Conservation (phyloP, 441 rosid species). For the Erodium texanum region DNA sequence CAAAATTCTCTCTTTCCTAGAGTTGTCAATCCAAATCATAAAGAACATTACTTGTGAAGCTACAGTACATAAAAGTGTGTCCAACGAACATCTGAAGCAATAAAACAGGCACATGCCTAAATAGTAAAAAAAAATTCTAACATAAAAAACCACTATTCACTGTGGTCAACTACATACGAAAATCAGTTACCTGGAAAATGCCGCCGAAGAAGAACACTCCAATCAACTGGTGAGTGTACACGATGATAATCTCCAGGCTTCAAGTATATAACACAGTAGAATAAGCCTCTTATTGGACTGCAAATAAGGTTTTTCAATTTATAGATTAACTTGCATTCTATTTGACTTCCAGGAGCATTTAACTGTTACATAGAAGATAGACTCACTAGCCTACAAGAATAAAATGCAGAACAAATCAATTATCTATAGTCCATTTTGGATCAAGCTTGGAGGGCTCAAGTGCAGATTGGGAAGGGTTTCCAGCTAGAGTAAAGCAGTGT, state of each 20-base stretch:
- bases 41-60: neutral
- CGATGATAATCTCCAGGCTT: constrained; percentile 91
- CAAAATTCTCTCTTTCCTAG: neutral
- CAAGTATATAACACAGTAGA: constrained; percentile 89
- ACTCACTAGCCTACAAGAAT: neutral
- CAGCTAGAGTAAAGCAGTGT: neutral
- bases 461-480: neutral
- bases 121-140: neutral
- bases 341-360: constrained; percentile 7
- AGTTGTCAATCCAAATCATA: neutral
- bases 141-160: neutral
- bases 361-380: constrained; percentile 1
- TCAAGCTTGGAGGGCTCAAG: neutral
- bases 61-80: neutral
- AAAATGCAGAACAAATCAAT: neutral
- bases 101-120: neutral
- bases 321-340: neutral
- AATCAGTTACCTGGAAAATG: constrained; percentile 72
- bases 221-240: constrained; percentile 81
- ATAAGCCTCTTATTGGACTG: constrained; percentile 84
- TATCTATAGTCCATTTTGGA: neutral
- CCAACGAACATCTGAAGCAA: neutral
- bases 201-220: constrained; percentile 75
- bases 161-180: constrained; percentile 1
- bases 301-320: constrained; percentile 22